Percentiles rank a stretch among this genome's conserved stretches.
These are phyloP conservation scores for Gossypium stocksii DNA, from an alignment of 345 rosid genomes.

Conservation along the genomic window DNA sequence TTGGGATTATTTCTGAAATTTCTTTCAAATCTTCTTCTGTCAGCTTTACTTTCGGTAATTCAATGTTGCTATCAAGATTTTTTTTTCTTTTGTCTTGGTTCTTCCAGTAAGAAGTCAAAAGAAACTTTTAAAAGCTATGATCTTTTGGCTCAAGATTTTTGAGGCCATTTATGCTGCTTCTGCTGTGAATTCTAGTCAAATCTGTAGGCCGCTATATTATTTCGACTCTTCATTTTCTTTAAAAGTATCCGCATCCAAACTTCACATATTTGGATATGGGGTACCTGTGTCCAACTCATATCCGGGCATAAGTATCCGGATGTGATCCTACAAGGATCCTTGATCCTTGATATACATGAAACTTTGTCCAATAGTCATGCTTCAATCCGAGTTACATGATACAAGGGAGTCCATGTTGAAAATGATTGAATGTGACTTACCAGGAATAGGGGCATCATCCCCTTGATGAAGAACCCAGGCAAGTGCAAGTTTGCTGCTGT, in stretches of 20 bases:
- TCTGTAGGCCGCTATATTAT: neutral
- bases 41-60: neutral
- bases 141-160: neutral
- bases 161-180: neutral
- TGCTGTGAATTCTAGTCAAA: no score
- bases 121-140: neutral
- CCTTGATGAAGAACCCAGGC: conserved; percentile 47
- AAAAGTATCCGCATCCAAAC: no score
- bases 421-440: neutral
- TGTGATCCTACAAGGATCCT: no score
- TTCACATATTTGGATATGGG: no score
- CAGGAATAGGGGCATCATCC: conserved; percentile 8
- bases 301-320: no score
- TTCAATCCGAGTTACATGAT: no score
- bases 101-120: neutral
- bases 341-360: no score
- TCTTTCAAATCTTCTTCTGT: conserved; percentile 12
- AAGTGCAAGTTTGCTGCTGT: conserved; percentile 37
- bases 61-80: conserved; percentile 13
- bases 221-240: neutral
- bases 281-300: no score
- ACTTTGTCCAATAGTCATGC: no score
- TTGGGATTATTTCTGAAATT: neutral
- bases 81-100: conserved; percentile 5
- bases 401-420: neutral